phyloP scores from a whole-genome alignment of 129 eudicot genomes.

The Artemisia tridentata region DNA sequence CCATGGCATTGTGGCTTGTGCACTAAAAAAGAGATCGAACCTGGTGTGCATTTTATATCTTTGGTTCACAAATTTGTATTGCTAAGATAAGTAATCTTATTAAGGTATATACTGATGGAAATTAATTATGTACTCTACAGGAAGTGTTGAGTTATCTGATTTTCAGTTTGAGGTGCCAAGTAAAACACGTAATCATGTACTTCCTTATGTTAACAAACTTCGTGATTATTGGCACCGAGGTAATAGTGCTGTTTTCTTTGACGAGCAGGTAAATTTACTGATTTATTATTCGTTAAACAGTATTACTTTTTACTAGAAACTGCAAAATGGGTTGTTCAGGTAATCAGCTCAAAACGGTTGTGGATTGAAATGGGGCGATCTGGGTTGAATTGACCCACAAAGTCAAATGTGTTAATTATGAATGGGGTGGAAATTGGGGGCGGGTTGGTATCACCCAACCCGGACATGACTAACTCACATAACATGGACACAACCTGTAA shows the following conservation, averaged over 20 bases:
- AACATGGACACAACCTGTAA: too few species aligned
- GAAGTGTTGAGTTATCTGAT: slow-evolving; percentile 10
- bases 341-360: too few species aligned
- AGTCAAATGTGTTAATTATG: too few species aligned
- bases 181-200: slow-evolving; percentile 18
- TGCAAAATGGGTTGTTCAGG: too few species aligned
- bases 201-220: slow-evolving; percentile 41
- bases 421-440: too few species aligned
- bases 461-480: too few species aligned
- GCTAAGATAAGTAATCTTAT: not conserved
- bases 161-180: slow-evolving; percentile 21
- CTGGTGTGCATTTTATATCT: slow-evolving; percentile 38
- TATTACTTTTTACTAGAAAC: not conserved
- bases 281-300: not conserved
- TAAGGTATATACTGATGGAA: not conserved
- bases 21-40: too few species aligned
- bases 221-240: slow-evolving; percentile 32
- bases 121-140: slow-evolving; percentile 3
- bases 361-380: too few species aligned
- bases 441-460: too few species aligned
- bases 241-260: slow-evolving; percentile 33
- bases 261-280: slow-evolving; percentile 17
- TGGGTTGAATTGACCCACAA: too few species aligned
- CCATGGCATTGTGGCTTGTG: too few species aligned
- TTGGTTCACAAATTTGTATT: slow-evolving; percentile 17